Evolutionary conservation across 495 filamentous ascomycete species (phyloP), one percentile per base, ranked within the genome.

Genomic region (Penicillium diatomitis): DNA sequence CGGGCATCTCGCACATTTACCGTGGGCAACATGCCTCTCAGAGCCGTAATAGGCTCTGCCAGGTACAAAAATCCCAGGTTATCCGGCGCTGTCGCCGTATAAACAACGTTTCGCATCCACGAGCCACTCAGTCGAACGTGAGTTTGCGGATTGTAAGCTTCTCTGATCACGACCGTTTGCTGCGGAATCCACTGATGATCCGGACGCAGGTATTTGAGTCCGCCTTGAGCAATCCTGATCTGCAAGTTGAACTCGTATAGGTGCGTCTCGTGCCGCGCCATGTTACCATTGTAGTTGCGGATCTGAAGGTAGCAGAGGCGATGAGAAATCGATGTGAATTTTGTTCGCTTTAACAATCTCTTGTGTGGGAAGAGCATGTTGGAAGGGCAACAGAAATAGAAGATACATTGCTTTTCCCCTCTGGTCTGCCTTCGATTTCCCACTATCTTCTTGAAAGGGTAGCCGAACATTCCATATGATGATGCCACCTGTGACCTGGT

Each of bases 61-160:
- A 43, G 28, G 10, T 43, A 43, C 0, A 43, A 12, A 10, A 30
- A 6, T 10, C 31, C 31, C 8, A 30, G 41, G 27, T 41, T 48
- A 41, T 49, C 47, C 11, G 47, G 47, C 9, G 31, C 47, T n/a
- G 47, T 49, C 29, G 47, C 47, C 29, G 47, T 49, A 32, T 43
- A 49, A 4, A 49, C n/a, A 20, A 43, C 43, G 12, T 41, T 39
- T 31, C 47, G 47, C 39, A 40, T 32, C 47, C 39, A 49, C 27
- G 38, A 8, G n/a, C 47, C 47, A 10, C 47, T 49, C 28, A 48
- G 38, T 34, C 46, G 20, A 27, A 27, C 8, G 43, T 45, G 11
- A 9, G 1, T 7, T n/a, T n/a, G 32, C 10, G 43, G 32, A 28
- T 32, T n/a, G 12, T 9, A 45, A 32, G 11, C 20, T 34, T 27